Conservation (phyloP, 2,329 filamentous ascomycete species). For the Sporothrix pseudoabietina region DNA sequence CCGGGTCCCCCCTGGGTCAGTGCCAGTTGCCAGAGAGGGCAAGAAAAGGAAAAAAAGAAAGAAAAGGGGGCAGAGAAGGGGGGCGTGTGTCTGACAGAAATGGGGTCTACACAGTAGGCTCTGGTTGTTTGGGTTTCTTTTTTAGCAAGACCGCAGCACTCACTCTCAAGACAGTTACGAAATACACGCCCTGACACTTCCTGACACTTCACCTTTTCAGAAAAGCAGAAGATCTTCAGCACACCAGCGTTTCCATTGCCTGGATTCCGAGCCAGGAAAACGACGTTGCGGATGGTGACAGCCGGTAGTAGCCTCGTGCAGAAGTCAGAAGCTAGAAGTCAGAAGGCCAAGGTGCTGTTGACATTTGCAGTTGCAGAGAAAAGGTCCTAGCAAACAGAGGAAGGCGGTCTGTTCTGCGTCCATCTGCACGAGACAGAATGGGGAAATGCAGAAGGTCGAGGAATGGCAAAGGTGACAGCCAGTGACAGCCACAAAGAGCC, state of each 20-base stretch:
- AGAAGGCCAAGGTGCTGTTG: neutral
- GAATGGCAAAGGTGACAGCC: neutral
- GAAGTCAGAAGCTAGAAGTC: neutral
- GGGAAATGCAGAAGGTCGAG: neutral
- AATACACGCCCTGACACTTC: conserved; percentile 1
- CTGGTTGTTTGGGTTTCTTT: neutral
- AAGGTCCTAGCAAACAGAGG: neutral
- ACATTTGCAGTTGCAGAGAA: neutral
- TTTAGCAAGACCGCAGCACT: neutral
- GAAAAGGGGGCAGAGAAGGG: conserved; percentile 4
- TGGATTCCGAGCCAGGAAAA: neutral
- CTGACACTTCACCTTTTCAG: conserved; percentile 4
- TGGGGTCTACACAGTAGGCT: neutral
- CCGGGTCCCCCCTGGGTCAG: neutral
- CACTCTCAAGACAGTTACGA: no score
- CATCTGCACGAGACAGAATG: conserved; percentile 10
- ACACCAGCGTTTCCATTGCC: neutral
- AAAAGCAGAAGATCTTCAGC: conserved; percentile 5
- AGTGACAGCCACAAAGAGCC: neutral
- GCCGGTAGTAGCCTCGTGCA: neutral
- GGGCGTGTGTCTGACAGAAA: neutral
- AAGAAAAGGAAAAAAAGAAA: conserved; percentile 5
- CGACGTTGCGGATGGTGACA: neutral
- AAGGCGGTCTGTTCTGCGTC: neutral
- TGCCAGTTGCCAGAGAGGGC: neutral